Percentiles rank a stretch among this genome's conserved stretches.
Conservation (phyloP, 1,284 basidiomycete genomes). For the Ustanciosporium gigantosporum region DNA sequence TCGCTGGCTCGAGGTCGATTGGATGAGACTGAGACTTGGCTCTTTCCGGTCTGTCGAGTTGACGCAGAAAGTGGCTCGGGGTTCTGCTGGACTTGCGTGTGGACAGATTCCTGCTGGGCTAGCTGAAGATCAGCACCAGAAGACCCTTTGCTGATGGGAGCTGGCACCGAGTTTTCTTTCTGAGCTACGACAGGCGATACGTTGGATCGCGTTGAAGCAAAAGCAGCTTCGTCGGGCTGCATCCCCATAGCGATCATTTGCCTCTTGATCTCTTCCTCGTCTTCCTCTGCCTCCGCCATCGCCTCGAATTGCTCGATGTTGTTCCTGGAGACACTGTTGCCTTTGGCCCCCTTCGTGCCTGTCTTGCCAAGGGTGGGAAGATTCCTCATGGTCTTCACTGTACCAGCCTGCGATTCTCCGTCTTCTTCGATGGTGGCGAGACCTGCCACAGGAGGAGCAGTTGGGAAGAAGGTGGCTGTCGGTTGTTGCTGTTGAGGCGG, state of each 20-base stretch:
- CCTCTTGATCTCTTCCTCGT: constrained; percentile 44
- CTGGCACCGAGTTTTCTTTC: not conserved
- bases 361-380: constrained; percentile 37
- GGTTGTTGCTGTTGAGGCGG: not conserved
- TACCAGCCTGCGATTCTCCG: constrained; percentile 47
- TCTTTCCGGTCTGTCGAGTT: constrained; percentile 1
- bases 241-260: constrained; percentile 41
- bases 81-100: not conserved
- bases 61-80: constrained; percentile 1
- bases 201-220: constrained; percentile 1
- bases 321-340: constrained; percentile 40
- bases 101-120: no score
- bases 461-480: not conserved
- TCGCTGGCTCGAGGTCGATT: constrained; percentile 36
- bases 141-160: not conserved
- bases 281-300: constrained; percentile 43
- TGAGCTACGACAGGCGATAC: not conserved
- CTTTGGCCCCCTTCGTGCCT: constrained; percentile 12
- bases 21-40: constrained; percentile 11
- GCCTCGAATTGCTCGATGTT: constrained; percentile 47
- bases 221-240: constrained; percentile 39
- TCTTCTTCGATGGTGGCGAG: constrained; percentile 52
- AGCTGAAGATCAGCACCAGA: no score
- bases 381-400: constrained; percentile 35
- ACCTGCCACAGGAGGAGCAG: constrained; percentile 21